Percentiles rank a stretch among this genome's conserved stretches.
Evolutionary conservation across 2,329 filamentous ascomycete species (phyloP).

Genomic region (Cladosporium sphaerospermum): DNA sequence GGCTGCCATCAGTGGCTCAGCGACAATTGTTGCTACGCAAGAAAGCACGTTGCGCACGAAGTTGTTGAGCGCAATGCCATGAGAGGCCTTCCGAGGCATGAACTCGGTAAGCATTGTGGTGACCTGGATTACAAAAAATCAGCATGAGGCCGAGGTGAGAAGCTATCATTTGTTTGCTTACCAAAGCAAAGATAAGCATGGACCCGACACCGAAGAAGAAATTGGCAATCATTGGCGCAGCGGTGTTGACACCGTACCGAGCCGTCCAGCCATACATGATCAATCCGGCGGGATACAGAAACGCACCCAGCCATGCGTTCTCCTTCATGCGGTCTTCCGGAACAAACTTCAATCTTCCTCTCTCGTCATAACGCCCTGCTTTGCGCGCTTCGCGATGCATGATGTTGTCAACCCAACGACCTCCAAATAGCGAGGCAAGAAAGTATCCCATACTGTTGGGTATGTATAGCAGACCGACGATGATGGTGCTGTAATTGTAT

Average conservation of each 20-base stretch:
- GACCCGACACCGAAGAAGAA: slow-evolving; percentile 62
- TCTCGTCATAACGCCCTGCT: slow-evolving; percentile 60
- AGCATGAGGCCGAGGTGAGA: not conserved
- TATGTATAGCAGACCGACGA: slow-evolving; percentile 72
- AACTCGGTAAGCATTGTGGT: slow-evolving; percentile 86
- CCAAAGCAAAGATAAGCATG: slow-evolving; percentile 69
- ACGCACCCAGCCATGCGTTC: slow-evolving; percentile 70
- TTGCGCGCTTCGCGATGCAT: slow-evolving; percentile 70
- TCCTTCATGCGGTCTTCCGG: slow-evolving; percentile 80
- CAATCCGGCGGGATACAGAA: slow-evolving; percentile 63
- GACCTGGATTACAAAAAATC: slow-evolving; percentile 19
- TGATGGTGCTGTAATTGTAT: slow-evolving; percentile 62
- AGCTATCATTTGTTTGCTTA: not conserved
- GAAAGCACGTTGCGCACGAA: slow-evolving; percentile 73
- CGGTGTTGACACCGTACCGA: slow-evolving; percentile 47
- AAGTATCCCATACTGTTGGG: slow-evolving; percentile 70
- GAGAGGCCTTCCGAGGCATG: slow-evolving; percentile 63
- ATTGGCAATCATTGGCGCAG: slow-evolving; percentile 29
- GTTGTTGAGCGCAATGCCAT: slow-evolving; percentile 74
- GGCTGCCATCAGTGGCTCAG: slow-evolving; percentile 61
- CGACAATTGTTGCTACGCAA: slow-evolving; percentile 63
- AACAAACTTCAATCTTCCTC: slow-evolving; percentile 59
- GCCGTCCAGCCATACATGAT: slow-evolving; percentile 74
- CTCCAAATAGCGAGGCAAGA: slow-evolving; percentile 60
- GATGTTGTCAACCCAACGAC: slow-evolving; percentile 72